These are phyloP conservation scores for Volvariella surrecta DNA, from an alignment of 1,284 basidiomycete species.

Conservation along the genomic window DNA sequence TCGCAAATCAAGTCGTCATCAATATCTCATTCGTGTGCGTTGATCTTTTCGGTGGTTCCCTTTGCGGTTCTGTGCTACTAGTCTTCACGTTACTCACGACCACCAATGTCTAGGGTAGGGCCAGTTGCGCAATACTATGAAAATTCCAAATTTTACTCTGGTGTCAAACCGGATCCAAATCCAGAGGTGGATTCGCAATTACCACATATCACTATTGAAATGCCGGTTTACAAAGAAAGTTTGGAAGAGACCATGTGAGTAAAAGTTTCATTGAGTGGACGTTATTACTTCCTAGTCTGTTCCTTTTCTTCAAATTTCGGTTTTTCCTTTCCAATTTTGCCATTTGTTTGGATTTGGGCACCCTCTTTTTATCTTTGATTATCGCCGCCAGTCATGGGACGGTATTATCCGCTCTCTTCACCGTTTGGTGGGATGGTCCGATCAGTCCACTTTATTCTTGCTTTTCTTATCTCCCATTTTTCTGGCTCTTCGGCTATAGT, in stretches of 20 bases:
- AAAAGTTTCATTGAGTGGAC: not conserved
- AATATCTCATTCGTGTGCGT: constrained; percentile 50
- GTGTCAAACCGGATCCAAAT: constrained; percentile 48
- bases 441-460: too few species aligned
- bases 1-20: constrained; percentile 51
- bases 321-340: not conserved
- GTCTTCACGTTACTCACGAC: too few species aligned
- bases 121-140: constrained; percentile 71
- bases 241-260: constrained; percentile 60
- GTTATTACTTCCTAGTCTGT: not conserved
- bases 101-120: constrained; percentile 43
- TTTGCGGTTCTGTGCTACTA: too few species aligned
- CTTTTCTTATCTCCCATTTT: too few species aligned
- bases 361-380: too few species aligned
- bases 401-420: too few species aligned
- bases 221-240: constrained; percentile 80
- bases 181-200: constrained; percentile 50
- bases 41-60: too few species aligned
- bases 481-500: too few species aligned
- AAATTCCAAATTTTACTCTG: constrained; percentile 69
- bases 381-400: too few species aligned
- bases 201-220: constrained; percentile 69
- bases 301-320: not conserved
- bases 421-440: too few species aligned
- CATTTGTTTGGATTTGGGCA: too few species aligned